Evolutionary conservation across 495 filamentous ascomycete species (phyloP).

Genomic region (Achaetomiella virescens): DNA sequence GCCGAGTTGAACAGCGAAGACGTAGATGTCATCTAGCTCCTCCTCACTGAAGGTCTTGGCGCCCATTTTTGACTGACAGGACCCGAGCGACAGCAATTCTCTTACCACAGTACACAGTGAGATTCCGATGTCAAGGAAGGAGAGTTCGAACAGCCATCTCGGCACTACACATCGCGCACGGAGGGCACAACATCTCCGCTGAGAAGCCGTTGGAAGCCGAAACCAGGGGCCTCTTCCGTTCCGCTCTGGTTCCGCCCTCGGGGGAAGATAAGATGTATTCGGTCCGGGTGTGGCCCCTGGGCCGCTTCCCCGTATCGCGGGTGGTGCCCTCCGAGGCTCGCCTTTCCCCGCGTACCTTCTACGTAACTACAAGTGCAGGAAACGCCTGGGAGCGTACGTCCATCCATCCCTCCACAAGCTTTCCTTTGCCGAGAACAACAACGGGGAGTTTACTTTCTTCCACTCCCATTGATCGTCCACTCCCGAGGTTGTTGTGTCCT

Average conservation of each 20-base stretch:
- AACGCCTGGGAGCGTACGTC: too few relatives aligned
- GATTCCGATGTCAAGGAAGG: too few relatives aligned
- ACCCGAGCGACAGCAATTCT: too few relatives aligned
- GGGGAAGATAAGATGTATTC: too few relatives aligned
- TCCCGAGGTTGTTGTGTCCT: background rate
- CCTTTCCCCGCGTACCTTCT: too few relatives aligned
- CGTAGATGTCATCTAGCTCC: slow-evolving; percentile 55
- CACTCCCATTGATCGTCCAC: background rate
- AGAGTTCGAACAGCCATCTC: too few relatives aligned
- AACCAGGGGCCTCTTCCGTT: background rate
- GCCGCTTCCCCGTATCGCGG: slow-evolving; percentile 1
- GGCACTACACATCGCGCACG: too few relatives aligned
- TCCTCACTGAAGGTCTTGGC: background rate
- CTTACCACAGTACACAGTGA: too few relatives aligned
- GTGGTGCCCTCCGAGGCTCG: too few relatives aligned
- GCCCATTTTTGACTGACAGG: slow-evolving; percentile 12
- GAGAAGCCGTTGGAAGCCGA: slow-evolving; percentile 19
- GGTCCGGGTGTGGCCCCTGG: background rate
- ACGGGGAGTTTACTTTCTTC: background rate
- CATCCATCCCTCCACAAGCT: too few relatives aligned
- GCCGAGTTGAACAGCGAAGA: slow-evolving; percentile 58
- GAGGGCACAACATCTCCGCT: background rate
- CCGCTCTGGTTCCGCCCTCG: background rate
- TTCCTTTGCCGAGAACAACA: too few relatives aligned
- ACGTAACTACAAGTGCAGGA: too few relatives aligned